Evolutionary conservation across 805 yeast genomes (phyloP), one percentile per base, ranked within the genome.

Genomic region (Hanseniaspora nectarophila): DNA sequence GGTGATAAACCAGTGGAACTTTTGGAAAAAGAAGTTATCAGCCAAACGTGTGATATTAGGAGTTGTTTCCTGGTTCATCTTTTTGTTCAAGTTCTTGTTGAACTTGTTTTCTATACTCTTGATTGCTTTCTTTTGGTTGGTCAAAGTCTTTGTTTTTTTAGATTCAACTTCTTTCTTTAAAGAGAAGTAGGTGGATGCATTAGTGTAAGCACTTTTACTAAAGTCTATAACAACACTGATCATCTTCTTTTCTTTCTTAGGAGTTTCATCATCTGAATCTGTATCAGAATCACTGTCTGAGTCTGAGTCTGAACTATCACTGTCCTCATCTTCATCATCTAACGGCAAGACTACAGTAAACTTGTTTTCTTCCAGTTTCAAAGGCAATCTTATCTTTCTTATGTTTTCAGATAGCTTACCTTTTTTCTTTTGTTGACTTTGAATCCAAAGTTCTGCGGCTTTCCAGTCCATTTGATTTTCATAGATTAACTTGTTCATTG

Each of bases 381-480:
- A 70, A 0, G 95, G 92, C 33, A 79, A 61, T 44, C 73, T 70
- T 51, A 89, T 82, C 54, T 71, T 59, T 34, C 70, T 67, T 0
- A 96, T 95, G 53, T 80, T 70, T 5, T 68, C 65, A 58, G 37
- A 13, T 3, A 12, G 18, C 24, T 40, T 47, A 16, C 81, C 85
- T 1, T 82, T 81, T 58, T 81, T 75, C 1, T 70, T 65, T 58
- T 85, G 81, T 61, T 90, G 95, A 47, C 79, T 72, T 45, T 74
- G 68, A 48, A 90, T 80, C 54, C 83, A 67, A 56, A 80, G 78
- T 62, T 84, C 95, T 56, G 89, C 89, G 55, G 86, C 82, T 40
- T 77, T 76, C 98, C 98, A 90, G 63, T 90, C 97, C 86, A 87
- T 85, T 56, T 85, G 89, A 61, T 85, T 92, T 53, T 82, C 80